phyloP scores from a whole-genome alignment of 495 filamentous ascomycete genomes.

The Penicillium bialowiezense region DNA sequence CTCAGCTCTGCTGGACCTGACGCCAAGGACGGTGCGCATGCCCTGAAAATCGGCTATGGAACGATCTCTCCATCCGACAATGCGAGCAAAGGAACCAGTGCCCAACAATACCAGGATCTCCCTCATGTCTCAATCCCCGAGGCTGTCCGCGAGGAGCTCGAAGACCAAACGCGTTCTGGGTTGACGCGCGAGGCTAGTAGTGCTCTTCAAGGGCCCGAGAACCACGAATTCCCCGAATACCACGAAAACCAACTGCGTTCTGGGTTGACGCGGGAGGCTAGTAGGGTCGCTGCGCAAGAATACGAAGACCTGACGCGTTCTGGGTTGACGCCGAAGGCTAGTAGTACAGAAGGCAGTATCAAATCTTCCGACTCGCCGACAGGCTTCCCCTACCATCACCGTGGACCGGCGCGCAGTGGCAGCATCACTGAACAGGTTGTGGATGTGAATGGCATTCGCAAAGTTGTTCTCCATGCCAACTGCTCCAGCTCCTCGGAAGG shows the following conservation, averaged over 20 bases:
- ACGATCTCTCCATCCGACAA: slow-evolving; percentile 31
- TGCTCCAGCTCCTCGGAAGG: slow-evolving; percentile 49
- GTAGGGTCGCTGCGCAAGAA: slow-evolving; percentile 30
- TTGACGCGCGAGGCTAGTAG: background rate
- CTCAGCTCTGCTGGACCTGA: slow-evolving; percentile 48
- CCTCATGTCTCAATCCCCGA: slow-evolving; percentile 36
- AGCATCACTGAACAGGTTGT: slow-evolving; percentile 87
- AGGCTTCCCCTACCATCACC: slow-evolving; percentile 35
- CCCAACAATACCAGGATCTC: slow-evolving; percentile 27
- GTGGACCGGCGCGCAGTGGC: slow-evolving; percentile 67
- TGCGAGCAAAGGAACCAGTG: slow-evolving; percentile 22
- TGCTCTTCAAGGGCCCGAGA: slow-evolving; percentile 19
- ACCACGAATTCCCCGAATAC: slow-evolving; percentile 40
- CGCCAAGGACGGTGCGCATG: slow-evolving; percentile 69
- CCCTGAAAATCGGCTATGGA: slow-evolving; percentile 65
- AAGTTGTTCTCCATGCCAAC: slow-evolving; percentile 77
- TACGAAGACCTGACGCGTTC: slow-evolving; percentile 23
- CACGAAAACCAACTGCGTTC: slow-evolving; percentile 24
- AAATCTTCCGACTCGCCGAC: slow-evolving; percentile 37
- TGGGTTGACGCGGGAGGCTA: background rate
- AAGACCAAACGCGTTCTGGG: slow-evolving; percentile 19
- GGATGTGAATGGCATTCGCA: slow-evolving; percentile 77
- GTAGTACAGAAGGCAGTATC: slow-evolving; percentile 33
- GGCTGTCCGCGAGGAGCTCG: slow-evolving; percentile 37
- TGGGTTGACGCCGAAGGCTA: slow-evolving; percentile 14